Percentiles rank a stretch among this genome's conserved stretches.
Evolutionary conservation across 176 grass and related monocot species (phyloP).

Genomic region (Triticum aestivum): DNA sequence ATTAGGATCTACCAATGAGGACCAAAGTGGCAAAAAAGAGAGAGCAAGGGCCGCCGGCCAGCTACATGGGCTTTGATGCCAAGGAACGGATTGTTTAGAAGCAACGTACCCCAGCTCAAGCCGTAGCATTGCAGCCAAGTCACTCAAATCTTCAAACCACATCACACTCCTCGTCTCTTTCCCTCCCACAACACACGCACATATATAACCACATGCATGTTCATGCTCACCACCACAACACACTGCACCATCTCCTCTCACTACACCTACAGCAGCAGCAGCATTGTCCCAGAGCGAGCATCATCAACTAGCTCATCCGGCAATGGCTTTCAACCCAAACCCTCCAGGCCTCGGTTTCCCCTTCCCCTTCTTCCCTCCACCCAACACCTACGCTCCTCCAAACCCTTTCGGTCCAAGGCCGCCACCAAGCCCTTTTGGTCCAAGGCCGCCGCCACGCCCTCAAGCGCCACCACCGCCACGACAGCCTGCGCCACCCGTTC

Average conservation of each 20-base stretch:
- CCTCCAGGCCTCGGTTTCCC: slow-evolving; percentile 37
- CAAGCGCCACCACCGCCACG: slow-evolving; percentile 11
- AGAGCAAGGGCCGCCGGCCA: neutral
- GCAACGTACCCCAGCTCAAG: slow-evolving; percentile 45
- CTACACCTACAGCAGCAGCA: slow-evolving; percentile 30
- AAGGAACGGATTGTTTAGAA: slow-evolving; percentile 69
- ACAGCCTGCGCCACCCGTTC: slow-evolving; percentile 12
- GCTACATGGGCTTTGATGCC: slow-evolving; percentile 33
- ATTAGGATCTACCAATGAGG: neutral
- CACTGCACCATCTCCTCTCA: slow-evolving; percentile 13
- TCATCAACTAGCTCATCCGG: neutral
- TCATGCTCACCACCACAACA: slow-evolving; percentile 34
- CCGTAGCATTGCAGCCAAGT: slow-evolving; percentile 82
- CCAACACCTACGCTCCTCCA: slow-evolving; percentile 25
- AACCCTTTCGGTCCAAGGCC: slow-evolving; percentile 3
- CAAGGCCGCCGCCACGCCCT: slow-evolving; percentile 2
- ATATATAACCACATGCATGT: slow-evolving; percentile 34
- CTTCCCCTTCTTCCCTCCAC: slow-evolving; percentile 48
- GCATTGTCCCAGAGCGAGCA: neutral
- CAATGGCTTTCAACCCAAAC: slow-evolving; percentile 46
- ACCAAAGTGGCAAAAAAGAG: neutral
- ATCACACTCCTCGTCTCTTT: slow-evolving; percentile 23
- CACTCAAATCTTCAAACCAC: slow-evolving; percentile 40
- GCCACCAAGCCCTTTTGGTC: slow-evolving; percentile 8
- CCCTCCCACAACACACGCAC: slow-evolving; percentile 4